Base-by-base conservation (phyloP, 345 rosid genomes). In the Adansonia digitata region DNA sequence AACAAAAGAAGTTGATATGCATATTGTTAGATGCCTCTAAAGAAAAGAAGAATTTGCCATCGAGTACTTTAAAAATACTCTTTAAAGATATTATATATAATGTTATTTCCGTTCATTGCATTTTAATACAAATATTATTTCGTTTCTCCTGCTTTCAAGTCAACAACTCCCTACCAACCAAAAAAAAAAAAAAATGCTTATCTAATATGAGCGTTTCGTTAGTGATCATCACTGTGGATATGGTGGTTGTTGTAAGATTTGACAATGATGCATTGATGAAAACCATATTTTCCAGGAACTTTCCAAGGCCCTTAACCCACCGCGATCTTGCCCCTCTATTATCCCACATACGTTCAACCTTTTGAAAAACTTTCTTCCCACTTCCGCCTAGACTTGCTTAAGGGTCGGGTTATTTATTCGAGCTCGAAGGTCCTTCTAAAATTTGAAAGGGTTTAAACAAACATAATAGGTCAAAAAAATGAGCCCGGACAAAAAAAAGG, bases 301-400 rank as follows among this genome's bases (percentile, higher is more conserved):
- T 86, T 82, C 89, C 34, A 22, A 14, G 37, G 37, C 10, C 53
- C 14, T 15, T 27, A 68, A 27, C 39, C 56, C 72, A 68, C 72
- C 45, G 45, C 39, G 71, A 46, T 45, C 34, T 45, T 45, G 55
- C 39, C 37, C 17, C 56, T 68, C 55, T 45, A 68, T 45, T 56
- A 68, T 45, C 72, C 56, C 26, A 45, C 56, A 68, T 8, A 17
- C 39, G n/a, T 67, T 68, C 56, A 24, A 39, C 51, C 70, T 57
- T 52, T 34, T 18, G 5, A 42, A 65, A 77, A 73, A 22, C 78
- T 24, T 80, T 73, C 84, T 5, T 11, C 27, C 71, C 57, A 71
- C 73, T 56, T 82, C 81, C 84, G 65, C 78, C 86, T 81, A 67
- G n/a, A n/a, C n/a, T n/a, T n/a, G n/a, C n/a, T n/a, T n/a, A n/a